Base-by-base conservation (phyloP, 768 basidiomycete genomes). In the Russula emetica region DNA sequence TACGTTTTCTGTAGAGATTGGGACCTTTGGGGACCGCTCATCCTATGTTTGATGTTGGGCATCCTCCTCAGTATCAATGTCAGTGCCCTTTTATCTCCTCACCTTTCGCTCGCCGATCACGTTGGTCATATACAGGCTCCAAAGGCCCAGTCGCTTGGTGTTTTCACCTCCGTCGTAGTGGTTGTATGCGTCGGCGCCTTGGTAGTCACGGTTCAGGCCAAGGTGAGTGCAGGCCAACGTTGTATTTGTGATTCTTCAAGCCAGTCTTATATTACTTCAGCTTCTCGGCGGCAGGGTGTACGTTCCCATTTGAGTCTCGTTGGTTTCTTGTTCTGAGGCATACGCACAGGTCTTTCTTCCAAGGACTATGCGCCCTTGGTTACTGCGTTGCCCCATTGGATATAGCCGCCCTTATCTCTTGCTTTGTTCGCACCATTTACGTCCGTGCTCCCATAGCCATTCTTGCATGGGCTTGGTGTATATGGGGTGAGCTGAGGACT, bases 21-120 rank as follows among this genome's bases (percentile, higher is more conserved):
- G 96, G 96, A 98, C 75, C 81, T 98, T 28, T 98, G 96, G 96
- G 95, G 95, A 3, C 95, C 95, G 13, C 79, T 98, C 3, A 80
- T 98, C 28, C 80, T 94, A 45, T 92, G 88, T 69, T 79, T 95
- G 59, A 73, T 83, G 45, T 82, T 95, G 14, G 90, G 87, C 58
- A 87, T 92, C 50, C 87, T 94, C 80, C 82, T 96, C 22, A 94
- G 91, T 71, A 76, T 93, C 52, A 92, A 91, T 73, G 93, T 91
- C 71, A 57, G 82, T 68, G 69, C 51, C 6, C 2, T 28, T 24
- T 44, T 22, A 40, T 22, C 7, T 16, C 28, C 16, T n/a, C 36
- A 13, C 22, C 2, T 26, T 18, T 55, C 24, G 20, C 28, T 49
- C 14, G 14, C 55, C 22, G 40, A 45, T 50, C 67, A 62, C 8